phyloP scores from a whole-genome alignment of 2,329 filamentous ascomycete species.

The Arthrobotrys entomopaga region DNA sequence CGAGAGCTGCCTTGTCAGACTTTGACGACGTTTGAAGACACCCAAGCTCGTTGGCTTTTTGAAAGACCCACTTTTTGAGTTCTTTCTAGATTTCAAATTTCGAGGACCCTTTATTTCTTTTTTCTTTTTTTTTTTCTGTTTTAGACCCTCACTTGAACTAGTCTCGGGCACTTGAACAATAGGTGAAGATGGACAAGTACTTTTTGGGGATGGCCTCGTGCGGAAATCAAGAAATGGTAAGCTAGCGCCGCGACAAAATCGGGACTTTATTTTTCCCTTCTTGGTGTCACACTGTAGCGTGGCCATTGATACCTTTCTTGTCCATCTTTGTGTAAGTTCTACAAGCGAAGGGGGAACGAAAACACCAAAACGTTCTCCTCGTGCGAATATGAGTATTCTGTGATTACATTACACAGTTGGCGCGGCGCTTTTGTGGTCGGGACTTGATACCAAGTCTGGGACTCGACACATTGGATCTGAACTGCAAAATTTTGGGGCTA shows the following conservation, averaged over 20 bases:
- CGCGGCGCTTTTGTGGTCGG: background rate
- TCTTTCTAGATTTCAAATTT: too few species aligned
- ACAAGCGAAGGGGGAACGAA: background rate
- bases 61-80: too few species aligned
- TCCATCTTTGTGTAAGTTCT: background rate
- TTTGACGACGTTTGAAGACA: constrained; percentile 9
- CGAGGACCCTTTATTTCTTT: too few species aligned
- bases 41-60: background rate
- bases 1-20: constrained; percentile 14
- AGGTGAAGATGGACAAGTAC: too few species aligned
- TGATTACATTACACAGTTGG: background rate
- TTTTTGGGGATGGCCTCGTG: background rate
- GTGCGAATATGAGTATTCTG: too few species aligned
- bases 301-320: background rate
- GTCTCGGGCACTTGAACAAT: too few species aligned
- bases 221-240: constrained; percentile 1
- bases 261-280: background rate
- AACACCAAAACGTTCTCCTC: background rate
- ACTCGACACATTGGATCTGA: background rate
- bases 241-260: background rate
- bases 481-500: background rate
- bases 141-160: too few species aligned
- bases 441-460: too few species aligned
- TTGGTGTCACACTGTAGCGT: constrained; percentile 10
- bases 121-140: background rate